phyloP scores from a whole-genome alignment of 305 asterid species.

The Fraxinus sp. region DNA sequence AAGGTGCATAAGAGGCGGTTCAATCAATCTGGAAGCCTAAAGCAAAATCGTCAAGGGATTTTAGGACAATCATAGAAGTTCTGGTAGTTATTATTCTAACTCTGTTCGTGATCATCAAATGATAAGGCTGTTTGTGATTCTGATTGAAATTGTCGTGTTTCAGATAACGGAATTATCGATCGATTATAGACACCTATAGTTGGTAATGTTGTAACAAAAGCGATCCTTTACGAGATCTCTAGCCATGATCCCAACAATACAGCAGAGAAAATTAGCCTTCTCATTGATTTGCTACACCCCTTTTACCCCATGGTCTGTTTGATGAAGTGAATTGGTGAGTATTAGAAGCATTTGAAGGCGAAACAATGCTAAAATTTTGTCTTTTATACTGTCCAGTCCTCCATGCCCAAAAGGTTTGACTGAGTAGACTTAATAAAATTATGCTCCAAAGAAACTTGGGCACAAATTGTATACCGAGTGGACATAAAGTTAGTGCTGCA shows the following conservation, averaged over 20 bases:
- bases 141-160: not conserved
- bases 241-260: not conserved
- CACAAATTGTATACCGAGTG: not conserved
- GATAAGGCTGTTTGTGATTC: not conserved
- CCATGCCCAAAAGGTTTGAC: not conserved
- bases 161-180: no score
- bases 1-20: not conserved
- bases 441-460: not conserved
- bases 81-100: not conserved
- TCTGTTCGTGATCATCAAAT: not conserved
- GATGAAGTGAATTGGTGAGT: not conserved
- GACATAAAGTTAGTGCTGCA: not conserved
- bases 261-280: not conserved
- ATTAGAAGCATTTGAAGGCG: not conserved
- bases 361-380: not conserved
- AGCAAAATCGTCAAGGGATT: not conserved
- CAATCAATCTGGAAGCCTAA: not conserved
- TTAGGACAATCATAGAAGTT: not conserved
- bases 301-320: not conserved
- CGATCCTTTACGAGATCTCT: not conserved
- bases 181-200: no score
- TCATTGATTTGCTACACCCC: not conserved
- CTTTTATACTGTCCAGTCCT: not conserved
- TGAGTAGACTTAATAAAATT: not conserved
- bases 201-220: not conserved